phyloP scores from a whole-genome alignment of 2,329 filamentous ascomycete genomes.

The Cryphonectria radicalis region DNA sequence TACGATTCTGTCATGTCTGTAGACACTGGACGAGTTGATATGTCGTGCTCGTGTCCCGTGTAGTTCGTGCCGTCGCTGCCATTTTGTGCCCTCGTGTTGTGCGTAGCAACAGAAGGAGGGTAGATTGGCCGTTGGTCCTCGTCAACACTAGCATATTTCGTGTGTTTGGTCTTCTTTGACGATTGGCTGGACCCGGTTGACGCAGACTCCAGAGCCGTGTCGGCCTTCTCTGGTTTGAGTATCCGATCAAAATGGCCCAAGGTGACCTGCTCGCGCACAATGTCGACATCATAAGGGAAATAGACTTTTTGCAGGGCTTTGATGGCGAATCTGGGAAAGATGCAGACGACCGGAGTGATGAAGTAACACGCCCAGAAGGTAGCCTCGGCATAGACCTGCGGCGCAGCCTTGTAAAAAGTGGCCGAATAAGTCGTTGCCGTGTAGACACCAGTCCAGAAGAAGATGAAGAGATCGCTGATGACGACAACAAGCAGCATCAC shows the following conservation, averaged over 20 bases:
- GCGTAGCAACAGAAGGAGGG: slow-evolving; percentile 84
- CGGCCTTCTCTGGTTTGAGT: slow-evolving; percentile 42
- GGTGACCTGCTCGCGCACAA: slow-evolving; percentile 89
- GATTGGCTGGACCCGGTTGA: slow-evolving; percentile 66
- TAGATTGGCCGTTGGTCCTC: slow-evolving; percentile 94
- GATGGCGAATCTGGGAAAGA: slow-evolving; percentile 84
- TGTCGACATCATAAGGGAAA: slow-evolving; percentile 90
- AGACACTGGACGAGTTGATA: slow-evolving; percentile 35
- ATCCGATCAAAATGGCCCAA: slow-evolving; percentile 82
- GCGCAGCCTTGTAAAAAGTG: slow-evolving; percentile 74
- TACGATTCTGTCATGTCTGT: slow-evolving; percentile 32
- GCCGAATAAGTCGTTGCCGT: slow-evolving; percentile 53
- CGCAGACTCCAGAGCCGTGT: slow-evolving; percentile 44
- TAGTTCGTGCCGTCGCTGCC: slow-evolving; percentile 95
- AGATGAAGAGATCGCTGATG: slow-evolving; percentile 85
- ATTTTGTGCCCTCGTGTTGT: slow-evolving; percentile 83
- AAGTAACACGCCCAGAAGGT: slow-evolving; percentile 87
- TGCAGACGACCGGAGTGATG: slow-evolving; percentile 77
- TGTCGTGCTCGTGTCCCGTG: slow-evolving; percentile 68
- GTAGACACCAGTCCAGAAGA: slow-evolving; percentile 95
- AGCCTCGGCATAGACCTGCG: slow-evolving; percentile 78
- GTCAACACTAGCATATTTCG: slow-evolving; percentile 68
- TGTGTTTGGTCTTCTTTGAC: slow-evolving; percentile 61
- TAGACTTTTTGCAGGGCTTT: slow-evolving; percentile 94
- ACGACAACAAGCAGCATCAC: slow-evolving; percentile 81